Evolutionary conservation across 768 basidiomycete species (phyloP).

Genomic region (Baorangia bicolor): DNA sequence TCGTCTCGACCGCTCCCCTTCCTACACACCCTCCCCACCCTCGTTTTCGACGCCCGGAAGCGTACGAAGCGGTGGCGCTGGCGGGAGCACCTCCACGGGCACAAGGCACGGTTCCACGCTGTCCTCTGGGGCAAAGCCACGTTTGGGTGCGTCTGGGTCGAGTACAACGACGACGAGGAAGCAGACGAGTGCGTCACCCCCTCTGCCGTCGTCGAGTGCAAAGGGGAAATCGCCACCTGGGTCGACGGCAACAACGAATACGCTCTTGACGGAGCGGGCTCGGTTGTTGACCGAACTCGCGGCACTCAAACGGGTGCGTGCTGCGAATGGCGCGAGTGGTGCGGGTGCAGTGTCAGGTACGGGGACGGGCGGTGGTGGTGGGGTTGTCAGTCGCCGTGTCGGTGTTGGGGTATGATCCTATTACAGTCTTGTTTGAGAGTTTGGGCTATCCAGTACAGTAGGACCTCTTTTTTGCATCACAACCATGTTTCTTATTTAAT

Average conservation of each 20-base stretch:
- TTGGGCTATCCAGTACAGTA: no score
- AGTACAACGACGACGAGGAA: neutral
- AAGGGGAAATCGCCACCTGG: slow-evolving; percentile 14
- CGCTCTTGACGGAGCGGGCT: slow-evolving; percentile 58
- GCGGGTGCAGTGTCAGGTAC: neutral
- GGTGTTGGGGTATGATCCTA: slow-evolving; percentile 10
- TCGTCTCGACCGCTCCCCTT: slow-evolving; percentile 10
- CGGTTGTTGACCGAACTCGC: slow-evolving; percentile 55
- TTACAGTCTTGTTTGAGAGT: neutral
- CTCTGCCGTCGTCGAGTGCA: neutral
- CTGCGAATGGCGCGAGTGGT: slow-evolving; percentile 3
- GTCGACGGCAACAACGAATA: slow-evolving; percentile 42
- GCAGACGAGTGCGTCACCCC: neutral
- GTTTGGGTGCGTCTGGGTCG: neutral
- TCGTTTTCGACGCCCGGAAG: neutral
- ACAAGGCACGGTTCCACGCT: no score
- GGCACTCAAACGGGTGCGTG: slow-evolving; percentile 34
- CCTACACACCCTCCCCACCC: no score
- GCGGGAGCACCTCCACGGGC: neutral
- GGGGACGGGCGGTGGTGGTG: neutral
- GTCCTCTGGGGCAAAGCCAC: neutral
- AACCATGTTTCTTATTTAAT: neutral
- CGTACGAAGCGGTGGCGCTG: neutral
- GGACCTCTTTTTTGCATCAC: no score
- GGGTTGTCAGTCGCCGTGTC: neutral